Evolutionary conservation across 2,329 filamentous ascomycete species (phyloP), one percentile per base, ranked within the genome.

Genomic region (Aspergillus novoparasiticus): DNA sequence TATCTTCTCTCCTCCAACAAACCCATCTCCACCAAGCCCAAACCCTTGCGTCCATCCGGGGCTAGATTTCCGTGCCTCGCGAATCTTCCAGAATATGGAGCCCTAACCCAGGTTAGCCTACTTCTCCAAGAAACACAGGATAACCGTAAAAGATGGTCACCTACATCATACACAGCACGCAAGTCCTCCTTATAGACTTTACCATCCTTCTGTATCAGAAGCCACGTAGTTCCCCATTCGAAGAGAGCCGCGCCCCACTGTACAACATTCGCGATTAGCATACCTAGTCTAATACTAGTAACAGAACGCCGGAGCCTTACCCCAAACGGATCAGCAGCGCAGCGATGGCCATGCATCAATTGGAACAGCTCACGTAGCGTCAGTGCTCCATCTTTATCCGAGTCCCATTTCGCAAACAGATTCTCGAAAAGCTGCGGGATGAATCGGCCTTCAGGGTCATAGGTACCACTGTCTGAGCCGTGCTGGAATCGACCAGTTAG

Each of bases 391-490:
- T 48, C 45, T 1, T 50, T n/a, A 23, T 73, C 66, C 46, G 72
- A 43, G 60, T 79, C 78, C 67, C 82, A 84, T 66, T 83, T 83
- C 1, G 74, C 66, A 63, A 84, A 84, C 32, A 84, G 72, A 45
- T 84, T 80, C 70, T 84, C 82, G 59, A 83, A 83, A 16, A 76
- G 72, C 69, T 83, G 79, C 41, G 80, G 81, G 3, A 79, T 67
- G 66, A 82, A 83, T 1, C 80, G 72, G 0, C 82, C 82, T 58
- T 84, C 81, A 5, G 72, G 70, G 64, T 84, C 82, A 61, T 78
- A 84, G 10, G 76, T 78, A 39, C 76, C 75, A 23, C 71, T 77
- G 58, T 82, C 80, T 4, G 45, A 48, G 23, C 21, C 23, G 23
- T 48, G 45, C 21, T 48, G 23, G 45, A 26, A 3, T 12, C 6